Evolutionary conservation across 805 yeast genomes (phyloP).

Genomic region (Candida sphagnicola): DNA sequence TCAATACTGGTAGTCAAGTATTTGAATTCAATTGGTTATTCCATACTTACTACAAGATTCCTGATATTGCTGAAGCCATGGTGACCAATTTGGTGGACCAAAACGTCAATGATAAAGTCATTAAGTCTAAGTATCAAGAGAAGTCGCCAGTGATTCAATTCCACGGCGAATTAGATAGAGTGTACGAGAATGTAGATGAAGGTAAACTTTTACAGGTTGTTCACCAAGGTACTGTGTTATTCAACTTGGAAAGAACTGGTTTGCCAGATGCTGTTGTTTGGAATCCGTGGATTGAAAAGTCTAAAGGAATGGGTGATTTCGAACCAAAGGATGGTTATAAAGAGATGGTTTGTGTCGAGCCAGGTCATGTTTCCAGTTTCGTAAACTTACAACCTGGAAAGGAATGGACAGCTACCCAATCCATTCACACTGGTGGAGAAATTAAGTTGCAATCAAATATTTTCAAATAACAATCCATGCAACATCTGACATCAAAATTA

Average conservation of each 20-base stretch:
- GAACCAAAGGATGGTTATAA: constrained; percentile 79
- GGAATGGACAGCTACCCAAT: constrained; percentile 73
- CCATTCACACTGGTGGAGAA: constrained; percentile 52
- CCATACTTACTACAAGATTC: constrained; percentile 80
- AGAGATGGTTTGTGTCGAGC: constrained; percentile 91
- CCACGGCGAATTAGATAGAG: constrained; percentile 78
- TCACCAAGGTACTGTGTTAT: constrained; percentile 65
- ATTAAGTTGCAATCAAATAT: constrained; percentile 56
- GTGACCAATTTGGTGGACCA: constrained; percentile 78
- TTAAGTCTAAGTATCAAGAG: constrained; percentile 58
- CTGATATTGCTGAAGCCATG: constrained; percentile 72
- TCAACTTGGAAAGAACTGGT: constrained; percentile 61
- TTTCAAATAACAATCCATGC: constrained; percentile 20
- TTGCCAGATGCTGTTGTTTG: constrained; percentile 80
- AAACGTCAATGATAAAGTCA: constrained; percentile 70
- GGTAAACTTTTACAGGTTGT: constrained; percentile 62
- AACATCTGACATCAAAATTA: too few relatives aligned
- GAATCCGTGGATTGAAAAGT: constrained; percentile 93
- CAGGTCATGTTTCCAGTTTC: constrained; percentile 80
- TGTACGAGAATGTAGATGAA: constrained; percentile 61
- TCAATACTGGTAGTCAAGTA: constrained; percentile 58
- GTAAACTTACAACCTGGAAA: constrained; percentile 63
- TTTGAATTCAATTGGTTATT: constrained; percentile 92
- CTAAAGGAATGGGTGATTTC: constrained; percentile 84
- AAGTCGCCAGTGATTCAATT: constrained; percentile 72